Evolutionary conservation across 164 flowering plant species (phyloP), one percentile per base, ranked within the genome.

Genomic region (Stephania japonica): DNA sequence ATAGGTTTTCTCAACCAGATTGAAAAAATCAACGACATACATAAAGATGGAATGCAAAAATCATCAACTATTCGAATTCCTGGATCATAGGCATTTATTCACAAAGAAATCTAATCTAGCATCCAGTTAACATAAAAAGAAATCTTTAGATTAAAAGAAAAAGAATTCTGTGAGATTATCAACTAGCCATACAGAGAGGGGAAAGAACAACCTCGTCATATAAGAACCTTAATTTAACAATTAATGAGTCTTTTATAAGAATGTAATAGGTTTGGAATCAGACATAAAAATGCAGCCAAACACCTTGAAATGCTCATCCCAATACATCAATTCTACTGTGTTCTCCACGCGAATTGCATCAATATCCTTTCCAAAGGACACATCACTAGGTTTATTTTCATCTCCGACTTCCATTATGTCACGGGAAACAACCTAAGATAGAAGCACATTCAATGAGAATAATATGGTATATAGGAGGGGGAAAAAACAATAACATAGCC

Each of bases 381-480:
- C 23, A 72, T n/a, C 61, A 32, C 38, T 70, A 50, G 65, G 21
- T 42, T 41, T 24, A 64, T 71, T 71, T 49, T 78, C 78, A 16
- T 75, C 73, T 68, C 47, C 75, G 72, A 75, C 72, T 21, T 75
- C 72, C 42, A 72, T 75, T 50, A 68, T 27, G 42, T 74, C 75
- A 69, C 50, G 32, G 61, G 75, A 62, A 63, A 69, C 70, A 56
- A 69, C 76, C 78, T 79, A 61, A 59, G n/a, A n/a, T n/a, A n/a
- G n/a, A n/a, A n/a, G n/a, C n/a, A n/a, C n/a, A n/a, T n/a, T n/a
- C n/a, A n/a, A n/a, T n/a, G n/a, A n/a, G n/a, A n/a, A n/a, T n/a
- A n/a, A n/a, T 11, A 25, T 27, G 7, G 38, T 27, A 10, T 27
- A 65, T 26, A 18, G 41, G 10, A 25, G 12, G 27, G 27, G 3